Evolutionary conservation across 805 yeast genomes (phyloP).

Genomic region (Diddensiella santjacobensis): DNA sequence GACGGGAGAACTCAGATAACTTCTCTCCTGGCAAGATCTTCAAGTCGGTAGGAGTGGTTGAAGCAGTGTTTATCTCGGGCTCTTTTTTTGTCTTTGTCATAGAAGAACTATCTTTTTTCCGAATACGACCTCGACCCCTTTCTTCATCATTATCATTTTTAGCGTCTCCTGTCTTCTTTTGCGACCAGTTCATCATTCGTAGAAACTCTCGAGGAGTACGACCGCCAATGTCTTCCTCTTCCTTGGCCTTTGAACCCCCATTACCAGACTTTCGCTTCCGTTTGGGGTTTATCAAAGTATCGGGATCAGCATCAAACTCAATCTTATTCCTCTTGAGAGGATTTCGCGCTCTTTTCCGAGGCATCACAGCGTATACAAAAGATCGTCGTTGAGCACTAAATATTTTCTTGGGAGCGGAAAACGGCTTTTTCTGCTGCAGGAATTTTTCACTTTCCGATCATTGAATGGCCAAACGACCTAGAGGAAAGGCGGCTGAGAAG

Average conservation of each 20-base stretch:
- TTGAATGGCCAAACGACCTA: slow-evolving; percentile 25
- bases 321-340: slow-evolving; percentile 21
- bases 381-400: not conserved
- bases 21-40: slow-evolving; percentile 35
- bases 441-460: too few relatives aligned
- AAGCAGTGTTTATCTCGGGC: too few relatives aligned
- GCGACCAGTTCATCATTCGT: slow-evolving; percentile 28
- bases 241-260: slow-evolving; percentile 2
- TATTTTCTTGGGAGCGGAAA: not conserved
- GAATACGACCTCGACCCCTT: slow-evolving; percentile 9
- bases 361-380: slow-evolving; percentile 14
- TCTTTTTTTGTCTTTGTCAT: slow-evolving; percentile 6
- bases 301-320: slow-evolving; percentile 23
- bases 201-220: slow-evolving; percentile 35
- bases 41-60: slow-evolving; percentile 14
- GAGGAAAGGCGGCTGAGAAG: slow-evolving; percentile 21
- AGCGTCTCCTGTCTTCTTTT: slow-evolving; percentile 9
- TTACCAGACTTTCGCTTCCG: slow-evolving; percentile 14
- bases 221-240: slow-evolving; percentile 26
- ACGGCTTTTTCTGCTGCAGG: too few relatives aligned
- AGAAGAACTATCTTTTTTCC: not conserved
- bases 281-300: slow-evolving; percentile 11
- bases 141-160: slow-evolving; percentile 6
- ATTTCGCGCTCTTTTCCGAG: slow-evolving; percentile 24
- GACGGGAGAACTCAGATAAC: slow-evolving; percentile 36